Conservation (phyloP, 73 alveolate genomes). For the Tetrahymena borealis region DNA sequence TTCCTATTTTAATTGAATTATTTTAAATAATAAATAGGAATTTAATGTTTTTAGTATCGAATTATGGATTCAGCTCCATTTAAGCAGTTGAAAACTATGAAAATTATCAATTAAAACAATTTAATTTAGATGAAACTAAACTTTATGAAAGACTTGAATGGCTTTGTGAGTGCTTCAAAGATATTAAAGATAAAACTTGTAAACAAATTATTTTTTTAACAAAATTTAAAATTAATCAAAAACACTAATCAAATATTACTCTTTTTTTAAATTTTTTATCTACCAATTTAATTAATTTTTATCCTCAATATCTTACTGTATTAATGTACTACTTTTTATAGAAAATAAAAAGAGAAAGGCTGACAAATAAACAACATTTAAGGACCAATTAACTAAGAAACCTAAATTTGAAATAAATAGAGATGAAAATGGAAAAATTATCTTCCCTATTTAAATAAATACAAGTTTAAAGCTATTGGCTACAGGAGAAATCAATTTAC, state of each 20-base stretch:
- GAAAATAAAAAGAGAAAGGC: constrained; percentile 50
- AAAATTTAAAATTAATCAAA: not conserved
- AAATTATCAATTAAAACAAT: constrained; percentile 35
- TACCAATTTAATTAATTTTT: too few species aligned
- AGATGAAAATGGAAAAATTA: constrained; percentile 72
- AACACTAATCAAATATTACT: not conserved
- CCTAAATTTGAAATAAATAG: constrained; percentile 54
- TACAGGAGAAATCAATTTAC: constrained; percentile 78
- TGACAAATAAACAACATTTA: constrained; percentile 22
- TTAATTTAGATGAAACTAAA: constrained; percentile 39
- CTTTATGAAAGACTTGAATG: constrained; percentile 58
- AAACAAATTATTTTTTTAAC: not conserved
- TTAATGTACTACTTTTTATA: too few species aligned
- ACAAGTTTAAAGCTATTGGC: constrained; percentile 68
- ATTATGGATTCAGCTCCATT: constrained; percentile 73
- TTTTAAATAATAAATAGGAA: not conserved
- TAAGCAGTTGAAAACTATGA: constrained; percentile 36
- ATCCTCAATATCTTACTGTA: too few species aligned
- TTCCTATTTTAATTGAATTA: not conserved
- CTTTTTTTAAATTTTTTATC: not conserved
- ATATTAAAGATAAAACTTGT: constrained; percentile 43
- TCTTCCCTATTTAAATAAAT: constrained; percentile 84
- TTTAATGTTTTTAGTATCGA: constrained; percentile 62
- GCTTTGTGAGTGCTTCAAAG: constrained; percentile 71
- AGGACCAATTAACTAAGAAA: constrained; percentile 27